phyloP scores from a whole-genome alignment of 2,329 filamentous ascomycete species.

The Annulohypoxylon truncatum region DNA sequence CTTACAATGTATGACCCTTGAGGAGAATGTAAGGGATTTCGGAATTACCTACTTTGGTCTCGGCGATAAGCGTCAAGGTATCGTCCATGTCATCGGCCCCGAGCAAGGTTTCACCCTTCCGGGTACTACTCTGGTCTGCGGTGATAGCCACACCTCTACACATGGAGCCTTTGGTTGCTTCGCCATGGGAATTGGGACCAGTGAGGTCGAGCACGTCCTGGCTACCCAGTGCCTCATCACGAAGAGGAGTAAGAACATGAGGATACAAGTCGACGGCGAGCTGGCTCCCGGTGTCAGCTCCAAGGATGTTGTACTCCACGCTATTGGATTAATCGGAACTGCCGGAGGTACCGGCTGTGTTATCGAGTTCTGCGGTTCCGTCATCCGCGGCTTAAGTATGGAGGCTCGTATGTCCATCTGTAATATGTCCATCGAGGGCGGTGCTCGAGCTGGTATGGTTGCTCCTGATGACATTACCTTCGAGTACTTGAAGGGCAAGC shows the following conservation, averaged over 20 bases:
- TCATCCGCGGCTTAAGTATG: conserved; percentile 90
- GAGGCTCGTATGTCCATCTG: conserved; percentile 99
- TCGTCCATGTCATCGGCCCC: conserved; percentile 97
- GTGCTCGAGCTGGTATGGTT: conserved; percentile 95
- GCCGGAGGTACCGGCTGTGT: conserved; percentile 94
- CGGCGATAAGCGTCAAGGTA: conserved; percentile 95
- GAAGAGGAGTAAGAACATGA: conserved; percentile 98
- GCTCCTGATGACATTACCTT: conserved; percentile 95
- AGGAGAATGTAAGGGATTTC: conserved; percentile 97
- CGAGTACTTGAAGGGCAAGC: conserved; percentile 92
- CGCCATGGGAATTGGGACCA: conserved; percentile 97
- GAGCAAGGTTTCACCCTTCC: conserved; percentile 99
- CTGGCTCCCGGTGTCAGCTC: conserved; percentile 91
- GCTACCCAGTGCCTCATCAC: conserved; percentile 96
- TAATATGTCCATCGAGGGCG: conserved; percentile 99
- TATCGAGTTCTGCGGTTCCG: conserved; percentile 97
- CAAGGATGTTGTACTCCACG: conserved; percentile 93
- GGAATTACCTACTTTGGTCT: conserved; percentile 97
- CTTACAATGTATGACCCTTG: conserved; percentile 92
- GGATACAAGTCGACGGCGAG: conserved; percentile 92
- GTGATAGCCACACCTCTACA: conserved; percentile 97
- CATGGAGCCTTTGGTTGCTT: conserved; percentile 96
- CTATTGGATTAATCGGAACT: conserved; percentile 93
- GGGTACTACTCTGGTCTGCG: conserved; percentile 95
- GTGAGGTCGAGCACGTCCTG: conserved; percentile 97